Conservation (phyloP, 2,329 filamentous ascomycete genomes). For the Arthrobotrys pseudoclavata region DNA sequence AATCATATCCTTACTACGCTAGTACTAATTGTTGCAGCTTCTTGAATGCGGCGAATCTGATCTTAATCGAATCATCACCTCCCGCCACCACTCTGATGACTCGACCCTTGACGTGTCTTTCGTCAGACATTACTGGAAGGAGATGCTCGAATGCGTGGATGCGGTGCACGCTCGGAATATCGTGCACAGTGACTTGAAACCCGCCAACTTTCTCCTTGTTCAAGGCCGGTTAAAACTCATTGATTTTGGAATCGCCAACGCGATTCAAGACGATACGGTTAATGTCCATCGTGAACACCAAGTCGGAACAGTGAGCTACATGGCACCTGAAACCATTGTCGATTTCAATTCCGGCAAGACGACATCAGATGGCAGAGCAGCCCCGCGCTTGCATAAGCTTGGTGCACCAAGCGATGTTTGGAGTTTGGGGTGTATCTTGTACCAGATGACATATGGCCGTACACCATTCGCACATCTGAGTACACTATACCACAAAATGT, state of each 20-base stretch:
- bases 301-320: conserved; percentile 97
- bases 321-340: conserved; percentile 94
- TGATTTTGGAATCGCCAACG: conserved; percentile 98
- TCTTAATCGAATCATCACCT: conserved; percentile 84
- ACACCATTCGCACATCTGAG: conserved; percentile 93
- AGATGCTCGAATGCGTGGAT: conserved; percentile 96
- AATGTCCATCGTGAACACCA: conserved; percentile 97
- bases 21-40: conserved; percentile 70
- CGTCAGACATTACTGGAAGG: conserved; percentile 98
- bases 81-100: conserved; percentile 78
- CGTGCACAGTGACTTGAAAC: conserved; percentile 96
- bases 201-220: conserved; percentile 95
- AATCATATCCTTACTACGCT: neutral
- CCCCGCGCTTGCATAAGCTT: conserved; percentile 80
- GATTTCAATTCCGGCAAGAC: conserved; percentile 82
- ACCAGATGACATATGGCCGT: conserved; percentile 98
- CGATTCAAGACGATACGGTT: conserved; percentile 95
- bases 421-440: conserved; percentile 95
- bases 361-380: conserved; percentile 60
- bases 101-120: conserved; percentile 88
- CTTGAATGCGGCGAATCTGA: conserved; percentile 99
- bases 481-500: conserved; percentile 86
- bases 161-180: conserved; percentile 91
- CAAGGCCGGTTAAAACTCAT: conserved; percentile 93
- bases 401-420: conserved; percentile 97